Conservation (phyloP, 257 asterid species). For the Anisodus tanguticus region DNA sequence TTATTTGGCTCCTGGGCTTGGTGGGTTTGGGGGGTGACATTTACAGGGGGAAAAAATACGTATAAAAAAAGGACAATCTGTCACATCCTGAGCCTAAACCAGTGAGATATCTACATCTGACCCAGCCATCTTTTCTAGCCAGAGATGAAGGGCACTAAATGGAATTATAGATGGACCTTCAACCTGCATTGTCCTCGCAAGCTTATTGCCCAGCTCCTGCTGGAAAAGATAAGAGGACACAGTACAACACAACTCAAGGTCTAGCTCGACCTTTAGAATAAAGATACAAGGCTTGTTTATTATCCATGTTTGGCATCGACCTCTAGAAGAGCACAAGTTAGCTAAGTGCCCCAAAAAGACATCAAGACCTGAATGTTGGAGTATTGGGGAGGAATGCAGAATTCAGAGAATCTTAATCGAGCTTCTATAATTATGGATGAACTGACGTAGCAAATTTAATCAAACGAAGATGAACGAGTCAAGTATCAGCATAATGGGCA, state of each 20-base stretch:
- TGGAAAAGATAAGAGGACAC: not conserved
- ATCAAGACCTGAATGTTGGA: not conserved
- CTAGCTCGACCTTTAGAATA: not conserved
- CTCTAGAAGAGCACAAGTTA: not conserved
- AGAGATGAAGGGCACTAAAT: conserved; percentile 49
- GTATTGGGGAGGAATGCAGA: not conserved
- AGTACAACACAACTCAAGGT: not conserved
- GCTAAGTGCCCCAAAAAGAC: not conserved
- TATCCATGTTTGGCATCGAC: not conserved
- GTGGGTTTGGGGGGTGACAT: not conserved
- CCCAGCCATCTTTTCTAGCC: conserved; percentile 69
- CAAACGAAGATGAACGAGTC: not conserved
- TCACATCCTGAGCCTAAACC: conserved; percentile 55
- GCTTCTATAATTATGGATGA: not conserved
- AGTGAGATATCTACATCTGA: conserved; percentile 58
- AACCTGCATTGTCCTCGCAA: conserved; percentile 59
- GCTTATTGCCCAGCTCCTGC: conserved; percentile 49
- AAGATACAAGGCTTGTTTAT: not conserved
- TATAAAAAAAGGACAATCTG: not conserved
- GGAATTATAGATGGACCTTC: conserved; percentile 54
- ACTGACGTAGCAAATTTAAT: not conserved
- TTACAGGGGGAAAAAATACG: not conserved
- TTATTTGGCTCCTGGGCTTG: not conserved
- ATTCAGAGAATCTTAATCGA: not conserved
- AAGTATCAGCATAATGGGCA: not conserved